Percentiles rank a stretch among this genome's conserved stretches.
Conservation (phyloP, 2,329 filamentous ascomycete species). For the Elsinoe necatrix region DNA sequence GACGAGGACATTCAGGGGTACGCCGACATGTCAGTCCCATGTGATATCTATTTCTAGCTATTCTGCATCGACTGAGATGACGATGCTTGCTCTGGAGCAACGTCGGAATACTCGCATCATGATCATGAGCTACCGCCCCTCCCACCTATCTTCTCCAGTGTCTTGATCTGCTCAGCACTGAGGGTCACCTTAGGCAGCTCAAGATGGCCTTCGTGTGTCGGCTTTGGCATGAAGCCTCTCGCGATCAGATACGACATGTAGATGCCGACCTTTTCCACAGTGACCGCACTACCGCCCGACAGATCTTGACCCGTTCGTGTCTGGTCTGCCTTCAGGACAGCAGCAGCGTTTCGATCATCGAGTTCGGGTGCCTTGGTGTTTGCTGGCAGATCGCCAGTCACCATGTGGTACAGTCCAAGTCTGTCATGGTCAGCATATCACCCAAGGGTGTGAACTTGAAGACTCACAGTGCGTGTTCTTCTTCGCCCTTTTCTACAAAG, state of each 20-base stretch:
- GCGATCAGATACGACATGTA: conserved; percentile 57
- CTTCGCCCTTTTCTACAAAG: conserved; percentile 57
- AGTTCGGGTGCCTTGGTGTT: conserved; percentile 65
- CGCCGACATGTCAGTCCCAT: background rate
- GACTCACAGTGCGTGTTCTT: conserved; percentile 59
- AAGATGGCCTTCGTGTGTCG: conserved; percentile 27
- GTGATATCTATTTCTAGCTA: background rate
- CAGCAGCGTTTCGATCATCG: conserved; percentile 60
- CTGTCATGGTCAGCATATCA: conserved; percentile 21
- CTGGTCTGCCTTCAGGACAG: conserved; percentile 55
- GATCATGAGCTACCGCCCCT: conserved; percentile 33
- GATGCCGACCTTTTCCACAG: conserved; percentile 51
- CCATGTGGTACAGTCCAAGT: conserved; percentile 67
- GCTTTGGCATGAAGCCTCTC: conserved; percentile 52
- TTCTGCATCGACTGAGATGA: background rate
- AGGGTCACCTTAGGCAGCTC: conserved; percentile 40
- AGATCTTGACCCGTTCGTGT: conserved; percentile 51
- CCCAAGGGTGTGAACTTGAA: too few relatives aligned
- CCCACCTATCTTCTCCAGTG: conserved; percentile 46
- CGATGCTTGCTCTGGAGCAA: too few relatives aligned
- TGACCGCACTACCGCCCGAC: conserved; percentile 49
- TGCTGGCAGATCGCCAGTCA: conserved; percentile 59
- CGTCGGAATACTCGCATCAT: too few relatives aligned
- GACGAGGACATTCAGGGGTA: conserved; percentile 6
- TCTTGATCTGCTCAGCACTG: conserved; percentile 40